Evolutionary conservation across 2,329 filamentous ascomycete species (phyloP).

Genomic region (Colletotrichum eremochloae): DNA sequence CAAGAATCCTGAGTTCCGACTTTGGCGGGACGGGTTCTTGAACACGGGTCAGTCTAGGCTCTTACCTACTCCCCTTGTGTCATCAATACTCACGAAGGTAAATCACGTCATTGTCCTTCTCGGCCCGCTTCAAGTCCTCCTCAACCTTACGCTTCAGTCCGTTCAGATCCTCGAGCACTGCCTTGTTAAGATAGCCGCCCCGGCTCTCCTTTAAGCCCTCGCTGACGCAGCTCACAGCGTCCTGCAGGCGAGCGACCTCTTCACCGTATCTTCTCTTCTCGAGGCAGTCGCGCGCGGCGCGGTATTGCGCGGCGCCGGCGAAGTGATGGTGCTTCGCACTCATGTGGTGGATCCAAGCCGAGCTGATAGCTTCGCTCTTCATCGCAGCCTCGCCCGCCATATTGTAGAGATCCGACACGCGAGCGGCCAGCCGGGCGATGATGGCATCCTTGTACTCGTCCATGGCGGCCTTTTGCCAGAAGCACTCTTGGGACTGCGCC

Average conservation of each 20-base stretch:
- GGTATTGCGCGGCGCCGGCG: conserved; percentile 92
- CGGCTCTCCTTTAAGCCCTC: conserved; percentile 88
- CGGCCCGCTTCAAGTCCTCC: conserved; percentile 90
- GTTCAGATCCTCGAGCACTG: conserved; percentile 85
- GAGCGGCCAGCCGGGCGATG: conserved; percentile 89
- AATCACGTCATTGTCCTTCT: conserved; percentile 97
- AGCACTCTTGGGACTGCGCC: conserved; percentile 96
- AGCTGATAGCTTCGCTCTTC: conserved; percentile 89
- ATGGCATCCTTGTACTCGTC: conserved; percentile 92
- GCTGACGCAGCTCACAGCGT: conserved; percentile 85
- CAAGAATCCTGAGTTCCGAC: conserved; percentile 86
- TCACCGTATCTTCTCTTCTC: conserved; percentile 97
- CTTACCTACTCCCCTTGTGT: not conserved
- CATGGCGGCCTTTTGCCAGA: conserved; percentile 97
- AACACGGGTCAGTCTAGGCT: conserved; percentile 49
- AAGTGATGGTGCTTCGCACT: conserved; percentile 98
- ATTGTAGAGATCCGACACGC: conserved; percentile 92
- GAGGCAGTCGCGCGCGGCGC: conserved; percentile 89
- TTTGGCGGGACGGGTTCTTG: conserved; percentile 85
- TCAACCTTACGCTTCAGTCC: conserved; percentile 84
- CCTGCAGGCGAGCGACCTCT: conserved; percentile 87
- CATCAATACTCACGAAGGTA: conserved; percentile 75
- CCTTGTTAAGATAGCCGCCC: conserved; percentile 80
- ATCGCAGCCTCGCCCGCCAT: conserved; percentile 86
- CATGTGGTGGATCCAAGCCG: conserved; percentile 98